Evolutionary conservation across 257 asterid genomes (phyloP).

Genomic region (Misopates orontium): DNA sequence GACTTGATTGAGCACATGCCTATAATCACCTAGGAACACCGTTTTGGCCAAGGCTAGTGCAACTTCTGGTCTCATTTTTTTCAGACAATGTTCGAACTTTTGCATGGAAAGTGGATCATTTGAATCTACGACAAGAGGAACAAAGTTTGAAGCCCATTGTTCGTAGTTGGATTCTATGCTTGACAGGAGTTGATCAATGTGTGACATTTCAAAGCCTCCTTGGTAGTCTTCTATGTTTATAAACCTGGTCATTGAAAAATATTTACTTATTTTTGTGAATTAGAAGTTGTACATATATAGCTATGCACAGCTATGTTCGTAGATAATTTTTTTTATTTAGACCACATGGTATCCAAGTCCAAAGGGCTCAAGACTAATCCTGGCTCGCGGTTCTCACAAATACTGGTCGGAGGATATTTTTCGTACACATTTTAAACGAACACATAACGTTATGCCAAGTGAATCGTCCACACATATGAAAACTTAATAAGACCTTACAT

Average conservation of each 20-base stretch:
- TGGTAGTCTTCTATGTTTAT: constrained; percentile 59
- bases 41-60: constrained; percentile 62
- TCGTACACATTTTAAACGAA: too few species aligned
- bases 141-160: constrained; percentile 61
- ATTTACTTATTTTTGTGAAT: too few species aligned
- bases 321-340: too few species aligned
- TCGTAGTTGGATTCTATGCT: constrained; percentile 58
- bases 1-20: constrained; percentile 55
- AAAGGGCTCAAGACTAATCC: too few species aligned
- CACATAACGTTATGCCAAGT: too few species aligned
- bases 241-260: constrained; percentile 32
- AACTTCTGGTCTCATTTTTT: constrained; percentile 55
- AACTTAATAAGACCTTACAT: too few species aligned
- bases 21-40: constrained; percentile 57
- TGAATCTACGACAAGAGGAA: constrained; percentile 51
- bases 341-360: too few species aligned
- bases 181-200: constrained; percentile 48
- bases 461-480: too few species aligned
- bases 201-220: constrained; percentile 67
- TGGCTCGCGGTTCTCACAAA: too few species aligned
- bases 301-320: too few species aligned
- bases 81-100: constrained; percentile 45
- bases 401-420: too few species aligned
- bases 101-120: constrained; percentile 46
- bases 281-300: too few species aligned